phyloP scores from a whole-genome alignment of 371 early-diverging fungal species.

The Mortierella sp. region DNA sequence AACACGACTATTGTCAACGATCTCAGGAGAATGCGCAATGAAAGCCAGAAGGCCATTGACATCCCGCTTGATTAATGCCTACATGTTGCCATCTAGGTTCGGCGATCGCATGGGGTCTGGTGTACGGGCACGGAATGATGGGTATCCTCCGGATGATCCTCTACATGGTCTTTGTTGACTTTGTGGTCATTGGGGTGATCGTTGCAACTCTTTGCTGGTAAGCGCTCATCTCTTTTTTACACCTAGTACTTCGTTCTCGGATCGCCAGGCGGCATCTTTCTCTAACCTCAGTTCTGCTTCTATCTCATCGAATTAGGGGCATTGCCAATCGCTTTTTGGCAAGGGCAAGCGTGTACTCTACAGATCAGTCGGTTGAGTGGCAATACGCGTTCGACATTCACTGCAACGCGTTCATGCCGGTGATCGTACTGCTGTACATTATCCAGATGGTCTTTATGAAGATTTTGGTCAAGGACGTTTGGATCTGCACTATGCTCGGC shows the following conservation, averaged over 20 bases:
- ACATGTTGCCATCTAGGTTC: constrained; percentile 63
- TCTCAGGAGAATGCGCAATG: not conserved
- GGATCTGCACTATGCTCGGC: constrained; percentile 86
- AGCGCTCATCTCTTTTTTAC: constrained; percentile 13
- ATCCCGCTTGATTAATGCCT: not conserved
- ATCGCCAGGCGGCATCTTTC: not conserved
- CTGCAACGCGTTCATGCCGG: constrained; percentile 92
- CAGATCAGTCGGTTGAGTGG: constrained; percentile 94
- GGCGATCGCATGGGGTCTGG: constrained; percentile 83
- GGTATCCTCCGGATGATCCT: constrained; percentile 76
- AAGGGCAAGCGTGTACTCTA: constrained; percentile 82
- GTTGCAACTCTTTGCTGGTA: constrained; percentile 83
- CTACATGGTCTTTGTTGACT: constrained; percentile 85
- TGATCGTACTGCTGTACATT: constrained; percentile 87
- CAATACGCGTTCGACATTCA: constrained; percentile 95
- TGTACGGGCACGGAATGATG: constrained; percentile 69
- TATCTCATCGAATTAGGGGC: constrained; percentile 61
- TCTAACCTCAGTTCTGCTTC: not conserved
- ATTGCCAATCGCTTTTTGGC: constrained; percentile 86
- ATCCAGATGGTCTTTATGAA: constrained; percentile 92
- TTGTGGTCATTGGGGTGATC: constrained; percentile 75
- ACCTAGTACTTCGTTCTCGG: not conserved
- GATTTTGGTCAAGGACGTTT: constrained; percentile 74
- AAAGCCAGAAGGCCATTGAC: not conserved
- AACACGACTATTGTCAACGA: too few species aligned